Evolutionary conservation across 352 stramenopile genomes (phyloP).

Genomic region (Phytopythium sindhum): DNA sequence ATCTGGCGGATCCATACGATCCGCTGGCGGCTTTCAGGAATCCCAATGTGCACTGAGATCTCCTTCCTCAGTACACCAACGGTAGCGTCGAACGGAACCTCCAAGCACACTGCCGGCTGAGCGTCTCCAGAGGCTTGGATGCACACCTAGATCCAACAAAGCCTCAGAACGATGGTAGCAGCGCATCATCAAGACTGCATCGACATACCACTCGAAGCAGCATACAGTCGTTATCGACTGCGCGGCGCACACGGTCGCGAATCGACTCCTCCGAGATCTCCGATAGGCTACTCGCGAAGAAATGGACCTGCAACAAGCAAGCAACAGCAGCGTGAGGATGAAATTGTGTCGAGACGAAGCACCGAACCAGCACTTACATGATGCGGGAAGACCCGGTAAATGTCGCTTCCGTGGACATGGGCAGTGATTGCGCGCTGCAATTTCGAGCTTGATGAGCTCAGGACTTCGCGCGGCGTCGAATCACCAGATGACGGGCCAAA

Average conservation of each 20-base stretch:
- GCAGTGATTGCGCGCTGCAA: slow-evolving; percentile 75
- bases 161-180: neutral
- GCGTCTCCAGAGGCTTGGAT: slow-evolving; percentile 81
- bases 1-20: slow-evolving; percentile 89
- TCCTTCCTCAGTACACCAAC: slow-evolving; percentile 69
- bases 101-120: slow-evolving; percentile 71
- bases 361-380: slow-evolving; percentile 41
- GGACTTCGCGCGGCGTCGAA: slow-evolving; percentile 35
- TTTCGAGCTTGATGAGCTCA: slow-evolving; percentile 57
- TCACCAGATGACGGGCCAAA: slow-evolving; percentile 37
- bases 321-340: slow-evolving; percentile 1
- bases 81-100: slow-evolving; percentile 78
- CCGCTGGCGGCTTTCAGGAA: slow-evolving; percentile 75
- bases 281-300: slow-evolving; percentile 69
- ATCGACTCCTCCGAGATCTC: slow-evolving; percentile 87
- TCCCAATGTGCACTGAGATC: slow-evolving; percentile 79
- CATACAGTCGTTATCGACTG: slow-evolving; percentile 87
- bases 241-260: slow-evolving; percentile 73
- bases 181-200: neutral
- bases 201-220: slow-evolving; percentile 72
- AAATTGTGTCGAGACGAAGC: neutral
- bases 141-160: slow-evolving; percentile 45
- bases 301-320: slow-evolving; percentile 59
- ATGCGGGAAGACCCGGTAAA: slow-evolving; percentile 85
- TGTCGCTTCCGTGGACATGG: slow-evolving; percentile 79